Conservation (phyloP, 2,329 filamentous ascomycete species). For the Knufia fluminis region DNA sequence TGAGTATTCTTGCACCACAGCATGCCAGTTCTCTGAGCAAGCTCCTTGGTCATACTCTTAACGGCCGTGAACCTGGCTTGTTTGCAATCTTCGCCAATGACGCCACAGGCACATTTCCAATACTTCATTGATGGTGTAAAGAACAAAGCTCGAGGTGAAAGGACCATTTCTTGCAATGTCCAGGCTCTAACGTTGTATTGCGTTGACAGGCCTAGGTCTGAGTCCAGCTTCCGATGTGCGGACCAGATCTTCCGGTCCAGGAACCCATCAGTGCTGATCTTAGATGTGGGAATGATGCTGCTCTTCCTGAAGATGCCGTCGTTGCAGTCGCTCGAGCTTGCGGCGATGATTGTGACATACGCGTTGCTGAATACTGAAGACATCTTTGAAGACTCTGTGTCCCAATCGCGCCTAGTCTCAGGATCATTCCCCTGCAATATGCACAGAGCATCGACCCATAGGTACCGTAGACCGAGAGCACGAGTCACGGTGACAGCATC, state of each 20-base stretch:
- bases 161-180: not conserved
- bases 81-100: no score
- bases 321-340: not conserved
- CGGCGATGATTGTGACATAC: not conserved
- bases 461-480: slow-evolving; percentile 8
- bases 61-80: not conserved
- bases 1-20: no score
- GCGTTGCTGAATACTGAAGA: not conserved
- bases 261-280: not conserved
- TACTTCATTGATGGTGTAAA: not conserved
- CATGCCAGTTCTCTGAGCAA: not conserved
- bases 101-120: not conserved
- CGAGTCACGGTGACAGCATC: slow-evolving; percentile 11
- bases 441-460: slow-evolving; percentile 18
- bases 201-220: not conserved
- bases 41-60: not conserved
- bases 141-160: not conserved
- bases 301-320: not conserved
- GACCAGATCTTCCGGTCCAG: not conserved
- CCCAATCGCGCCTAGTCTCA: slow-evolving; percentile 11
- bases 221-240: not conserved
- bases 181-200: not conserved
- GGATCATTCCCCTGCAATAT: slow-evolving; percentile 13
- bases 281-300: not conserved
- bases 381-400: slow-evolving; percentile 4